A percentile compares a stretch with the other conserved stretches of the same genome.
phyloP scores from a whole-genome alignment of 192 early-diverging fungal species.

The Entrophospora sp. region DNA sequence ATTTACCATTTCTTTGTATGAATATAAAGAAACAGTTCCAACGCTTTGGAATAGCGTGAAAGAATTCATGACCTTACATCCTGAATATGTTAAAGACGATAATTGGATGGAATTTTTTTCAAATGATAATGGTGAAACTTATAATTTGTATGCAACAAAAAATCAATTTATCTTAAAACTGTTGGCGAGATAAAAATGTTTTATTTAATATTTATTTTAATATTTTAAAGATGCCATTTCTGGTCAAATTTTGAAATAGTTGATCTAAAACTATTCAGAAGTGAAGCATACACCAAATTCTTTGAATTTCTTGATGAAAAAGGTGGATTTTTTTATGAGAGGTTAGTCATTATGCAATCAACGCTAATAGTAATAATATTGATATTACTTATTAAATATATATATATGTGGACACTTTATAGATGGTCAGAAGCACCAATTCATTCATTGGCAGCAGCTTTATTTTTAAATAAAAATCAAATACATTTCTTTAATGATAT shows the following conservation, averaged over 20 bases:
- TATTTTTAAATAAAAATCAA: conserved; percentile 49
- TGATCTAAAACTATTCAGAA: conserved; percentile 52
- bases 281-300: conserved; percentile 54
- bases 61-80: conserved; percentile 40
- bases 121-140: conserved; percentile 42
- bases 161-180: too few species aligned
- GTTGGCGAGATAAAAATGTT: neutral
- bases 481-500: conserved; percentile 73
- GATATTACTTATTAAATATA: neutral
- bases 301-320: conserved; percentile 64
- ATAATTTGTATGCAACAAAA: conserved; percentile 38
- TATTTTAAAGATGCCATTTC: conserved; percentile 55
- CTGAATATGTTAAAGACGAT: conserved; percentile 37
- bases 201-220: neutral
- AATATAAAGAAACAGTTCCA: conserved; percentile 60
- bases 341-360: conserved; percentile 24
- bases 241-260: conserved; percentile 88
- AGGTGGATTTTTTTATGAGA: conserved; percentile 82
- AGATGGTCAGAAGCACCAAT: conserved; percentile 74
- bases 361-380: neutral
- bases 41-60: conserved; percentile 62
- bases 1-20: conserved; percentile 66
- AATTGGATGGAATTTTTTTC: conserved; percentile 47
- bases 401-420: neutral
- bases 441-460: conserved; percentile 55